Percentiles rank a stretch among this genome's conserved stretches.
Conservation (phyloP, 257 asterid species). For the Striga asiatica region DNA sequence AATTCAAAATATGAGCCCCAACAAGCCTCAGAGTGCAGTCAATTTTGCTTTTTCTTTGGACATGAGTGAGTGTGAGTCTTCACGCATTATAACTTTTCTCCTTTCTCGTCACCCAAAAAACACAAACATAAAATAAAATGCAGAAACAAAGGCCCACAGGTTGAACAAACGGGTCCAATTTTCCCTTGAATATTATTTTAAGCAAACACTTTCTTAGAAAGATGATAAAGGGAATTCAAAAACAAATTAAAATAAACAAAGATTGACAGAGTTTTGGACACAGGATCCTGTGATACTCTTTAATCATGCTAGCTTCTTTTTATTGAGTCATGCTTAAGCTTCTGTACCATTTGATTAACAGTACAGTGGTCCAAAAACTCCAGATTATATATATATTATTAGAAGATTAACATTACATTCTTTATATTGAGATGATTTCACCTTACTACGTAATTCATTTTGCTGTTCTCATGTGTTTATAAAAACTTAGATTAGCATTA, state of each 20-base stretch:
- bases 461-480: too few species aligned
- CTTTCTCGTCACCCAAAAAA: constrained; percentile 4
- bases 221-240: background rate
- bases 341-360: too few species aligned
- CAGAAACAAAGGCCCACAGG: background rate
- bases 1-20: too few species aligned
- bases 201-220: background rate
- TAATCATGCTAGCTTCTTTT: background rate
- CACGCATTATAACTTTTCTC: background rate
- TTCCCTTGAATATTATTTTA: constrained; percentile 13
- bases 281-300: background rate
- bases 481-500: too few species aligned
- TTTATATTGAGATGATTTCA: too few species aligned
- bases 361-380: too few species aligned
- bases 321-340: background rate
- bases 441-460: too few species aligned
- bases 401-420: too few species aligned
- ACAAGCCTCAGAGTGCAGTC: constrained; percentile 16
- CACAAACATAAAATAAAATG: background rate
- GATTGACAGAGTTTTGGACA: background rate
- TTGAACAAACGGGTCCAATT: too few species aligned
- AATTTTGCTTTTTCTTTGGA: background rate
- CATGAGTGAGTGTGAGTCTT: too few species aligned
- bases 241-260: background rate
- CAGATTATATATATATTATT: too few species aligned